Evolutionary conservation across 2,329 filamentous ascomycete genomes (phyloP).

Genomic region (Botryotinia globosa): DNA sequence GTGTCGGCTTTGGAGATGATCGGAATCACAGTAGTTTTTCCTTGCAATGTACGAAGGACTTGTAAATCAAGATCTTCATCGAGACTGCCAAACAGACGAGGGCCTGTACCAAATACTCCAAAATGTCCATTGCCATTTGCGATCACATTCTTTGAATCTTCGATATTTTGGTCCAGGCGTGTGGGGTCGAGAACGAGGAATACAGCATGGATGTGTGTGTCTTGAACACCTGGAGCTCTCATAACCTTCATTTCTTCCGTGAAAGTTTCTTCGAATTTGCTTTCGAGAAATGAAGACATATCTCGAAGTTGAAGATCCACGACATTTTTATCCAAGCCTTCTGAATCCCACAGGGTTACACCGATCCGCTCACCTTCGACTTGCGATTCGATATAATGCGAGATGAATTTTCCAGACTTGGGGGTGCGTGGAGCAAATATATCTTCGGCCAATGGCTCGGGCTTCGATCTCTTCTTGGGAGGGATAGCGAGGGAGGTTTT

Average conservation of each 20-base stretch:
- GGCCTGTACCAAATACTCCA: conserved; percentile 45
- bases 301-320: conserved; percentile 92
- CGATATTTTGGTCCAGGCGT: conserved; percentile 79
- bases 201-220: conserved; percentile 95
- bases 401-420: conserved; percentile 66
- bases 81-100: conserved; percentile 61
- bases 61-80: conserved; percentile 90
- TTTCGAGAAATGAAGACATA: conserved; percentile 89
- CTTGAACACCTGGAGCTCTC: conserved; percentile 84
- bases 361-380: conserved; percentile 90
- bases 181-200: conserved; percentile 89
- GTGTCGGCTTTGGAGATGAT: conserved; percentile 97
- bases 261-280: conserved; percentile 98
- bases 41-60: conserved; percentile 80
- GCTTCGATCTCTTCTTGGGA: conserved; percentile 64
- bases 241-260: conserved; percentile 97
- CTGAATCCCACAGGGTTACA: conserved; percentile 93
- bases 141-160: conserved; percentile 53
- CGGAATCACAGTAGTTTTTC: conserved; percentile 92
- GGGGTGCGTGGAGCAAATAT: conserved; percentile 46
- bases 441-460: conserved; percentile 47
- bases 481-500: conserved; percentile 81
- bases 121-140: conserved; percentile 50
- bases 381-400: conserved; percentile 90
- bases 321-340: conserved; percentile 89